Evolutionary conservation across 306 rosid species (phyloP), one percentile per base, ranked within the genome.

Genomic region (Malus orientalis): DNA sequence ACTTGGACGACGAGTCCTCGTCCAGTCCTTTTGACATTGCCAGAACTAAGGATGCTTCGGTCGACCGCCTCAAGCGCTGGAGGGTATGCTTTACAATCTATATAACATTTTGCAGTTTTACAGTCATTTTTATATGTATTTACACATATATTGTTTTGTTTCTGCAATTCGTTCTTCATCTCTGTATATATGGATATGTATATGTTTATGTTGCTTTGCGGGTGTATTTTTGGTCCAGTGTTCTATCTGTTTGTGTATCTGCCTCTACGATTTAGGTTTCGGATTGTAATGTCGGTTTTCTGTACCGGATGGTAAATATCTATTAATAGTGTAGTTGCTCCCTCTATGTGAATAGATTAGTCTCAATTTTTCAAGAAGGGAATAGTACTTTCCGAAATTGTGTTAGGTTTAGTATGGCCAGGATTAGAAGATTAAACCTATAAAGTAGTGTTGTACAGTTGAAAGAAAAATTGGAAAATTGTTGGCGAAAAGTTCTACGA

Each of bases 11-110:
- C 0, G 83, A 84, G 3, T 55, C 36, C 4, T 75, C 76, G 0
- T 75, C 83, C 5, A 76, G 40, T 78, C 90, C 97, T 13, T 96
- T 96, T 77, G 58, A 79, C 30, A 96, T 96, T 69, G n/a, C 85
- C 65, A 85, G 93, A n/a, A 89, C 97, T 2, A 96, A 92, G 81
- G 55, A 88, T 38, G 99, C 94, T 77, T 80, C 99, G 1, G 20
- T 91, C 22, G 91, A 88, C 15, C 92, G 99, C n/a, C 98, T 96
- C 70, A 79, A 80, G 65, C 96, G 97, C 3, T 96, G 99, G 99
- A 88, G 98, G 70, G 99, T 96, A 80, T 6, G 90, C 55, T 8
- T 38, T 55, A 8, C 16, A 57, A 18, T 10, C 81, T 23, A 36
- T 18, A 0, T 8, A 27, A 8, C 44, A 16, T 64, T 64, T 64